phyloP scores from a whole-genome alignment of 441 rosid species.

The Euphorbia schlechtendalii region DNA sequence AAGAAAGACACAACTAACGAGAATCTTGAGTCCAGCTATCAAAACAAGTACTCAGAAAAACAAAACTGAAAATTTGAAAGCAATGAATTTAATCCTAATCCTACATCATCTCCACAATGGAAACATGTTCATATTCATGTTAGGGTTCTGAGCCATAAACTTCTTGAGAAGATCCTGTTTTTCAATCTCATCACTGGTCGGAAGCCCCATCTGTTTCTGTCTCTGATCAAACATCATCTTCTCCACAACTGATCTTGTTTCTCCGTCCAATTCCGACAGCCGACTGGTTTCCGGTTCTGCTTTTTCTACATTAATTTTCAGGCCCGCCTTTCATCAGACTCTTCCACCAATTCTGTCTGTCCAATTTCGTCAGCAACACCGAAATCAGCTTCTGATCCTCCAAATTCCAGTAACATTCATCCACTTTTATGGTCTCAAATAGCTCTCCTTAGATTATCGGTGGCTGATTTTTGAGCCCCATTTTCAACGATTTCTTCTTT shows the following conservation, averaged over 20 bases:
- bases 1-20: no score
- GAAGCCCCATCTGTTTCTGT: conserved; percentile 76
- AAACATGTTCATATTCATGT: conserved; percentile 45
- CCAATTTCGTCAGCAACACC: conserved; percentile 63
- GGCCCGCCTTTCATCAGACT: conserved; percentile 69
- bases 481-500: conserved; percentile 64
- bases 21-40: no score
- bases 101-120: conserved; percentile 41
- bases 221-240: conserved; percentile 95
- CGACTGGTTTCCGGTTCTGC: conserved; percentile 73
- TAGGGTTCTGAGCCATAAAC: conserved; percentile 84
- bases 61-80: conserved; percentile 17
- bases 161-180: conserved; percentile 70
- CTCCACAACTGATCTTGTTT: conserved; percentile 65
- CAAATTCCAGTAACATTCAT: conserved; percentile 77
- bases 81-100: not conserved
- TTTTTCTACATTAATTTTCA: conserved; percentile 72
- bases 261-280: conserved; percentile 63
- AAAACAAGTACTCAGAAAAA: no score
- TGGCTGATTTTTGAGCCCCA: conserved; percentile 73
- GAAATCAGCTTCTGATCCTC: conserved; percentile 70
- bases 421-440: conserved; percentile 50
- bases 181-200: conserved; percentile 71
- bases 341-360: conserved; percentile 87
- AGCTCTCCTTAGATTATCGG: conserved; percentile 82